Evolutionary conservation across 2,329 filamentous ascomycete genomes (phyloP).

Genomic region (Gnomoniopsis smithogilvyi): DNA sequence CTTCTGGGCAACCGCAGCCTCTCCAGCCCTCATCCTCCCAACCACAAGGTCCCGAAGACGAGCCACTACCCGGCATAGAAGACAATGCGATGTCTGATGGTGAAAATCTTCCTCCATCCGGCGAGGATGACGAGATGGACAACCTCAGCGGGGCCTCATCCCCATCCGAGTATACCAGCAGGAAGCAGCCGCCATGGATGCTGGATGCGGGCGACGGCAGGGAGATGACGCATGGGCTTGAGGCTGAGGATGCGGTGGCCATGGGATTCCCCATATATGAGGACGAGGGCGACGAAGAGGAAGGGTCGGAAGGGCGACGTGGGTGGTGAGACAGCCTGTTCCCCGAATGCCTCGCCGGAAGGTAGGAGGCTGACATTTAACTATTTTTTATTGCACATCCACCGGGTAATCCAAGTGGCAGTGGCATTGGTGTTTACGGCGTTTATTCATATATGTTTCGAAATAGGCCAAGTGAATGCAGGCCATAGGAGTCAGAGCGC

Average conservation of each 20-base stretch:
- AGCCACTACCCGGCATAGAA: slow-evolving; percentile 56
- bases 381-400: background rate
- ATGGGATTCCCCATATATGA: slow-evolving; percentile 18
- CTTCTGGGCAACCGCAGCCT: slow-evolving; percentile 21
- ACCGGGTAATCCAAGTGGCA: background rate
- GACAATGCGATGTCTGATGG: slow-evolving; percentile 42
- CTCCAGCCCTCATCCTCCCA: slow-evolving; percentile 21
- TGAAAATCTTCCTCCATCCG: slow-evolving; percentile 48
- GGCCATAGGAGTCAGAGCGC: background rate
- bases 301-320: background rate
- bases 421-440: background rate
- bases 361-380: background rate
- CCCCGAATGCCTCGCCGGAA: no score
- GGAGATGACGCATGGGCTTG: slow-evolving; percentile 15
- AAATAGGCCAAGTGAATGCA: background rate
- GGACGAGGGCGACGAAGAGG: slow-evolving; percentile 7
- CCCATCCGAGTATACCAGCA: slow-evolving; percentile 56
- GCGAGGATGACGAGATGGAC: slow-evolving; percentile 29
- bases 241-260: slow-evolving; percentile 10
- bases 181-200: slow-evolving; percentile 38
- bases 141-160: slow-evolving; percentile 40
- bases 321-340: background rate
- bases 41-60: slow-evolving; percentile 44
- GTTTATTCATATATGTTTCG: background rate
- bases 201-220: slow-evolving; percentile 18